A percentile compares a stretch with the other conserved stretches of the same genome.
Evolutionary conservation across 1,139 yeast species (phyloP).

Genomic region (Pichia sp.): DNA sequence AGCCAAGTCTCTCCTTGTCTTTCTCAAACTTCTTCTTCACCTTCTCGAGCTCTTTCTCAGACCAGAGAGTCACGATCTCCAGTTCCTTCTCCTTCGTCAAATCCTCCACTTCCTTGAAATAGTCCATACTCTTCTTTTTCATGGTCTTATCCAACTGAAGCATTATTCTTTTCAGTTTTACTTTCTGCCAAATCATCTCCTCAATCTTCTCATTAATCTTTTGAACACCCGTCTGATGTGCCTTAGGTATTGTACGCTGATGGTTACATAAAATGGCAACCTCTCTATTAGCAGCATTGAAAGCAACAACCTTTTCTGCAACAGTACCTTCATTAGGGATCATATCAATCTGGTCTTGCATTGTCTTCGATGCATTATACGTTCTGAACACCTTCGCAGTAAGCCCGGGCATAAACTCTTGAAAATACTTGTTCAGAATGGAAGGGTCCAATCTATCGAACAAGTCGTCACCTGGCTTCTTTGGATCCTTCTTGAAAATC

Average conservation of each 20-base stretch:
- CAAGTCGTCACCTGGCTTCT: constrained; percentile 84
- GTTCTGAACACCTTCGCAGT: constrained; percentile 98
- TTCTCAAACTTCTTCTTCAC: constrained; percentile 34
- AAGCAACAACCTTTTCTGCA: constrained; percentile 77
- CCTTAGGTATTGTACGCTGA: constrained; percentile 86
- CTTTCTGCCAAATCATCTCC: constrained; percentile 80
- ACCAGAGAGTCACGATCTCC: constrained; percentile 47
- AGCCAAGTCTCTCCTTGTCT: constrained; percentile 30
- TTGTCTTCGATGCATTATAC: constrained; percentile 90
- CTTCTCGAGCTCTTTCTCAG: constrained; percentile 69
- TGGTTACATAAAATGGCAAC: constrained; percentile 97
- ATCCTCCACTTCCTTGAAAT: constrained; percentile 67
- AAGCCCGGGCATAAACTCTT: constrained; percentile 84
- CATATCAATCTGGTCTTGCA: constrained; percentile 88
- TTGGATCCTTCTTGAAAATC: constrained; percentile 82
- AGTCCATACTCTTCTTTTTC: constrained; percentile 45
- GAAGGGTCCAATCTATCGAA: constrained; percentile 88
- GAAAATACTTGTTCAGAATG: constrained; percentile 76
- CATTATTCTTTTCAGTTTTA: constrained; percentile 65
- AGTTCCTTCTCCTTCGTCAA: constrained; percentile 57
- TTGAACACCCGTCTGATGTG: constrained; percentile 73
- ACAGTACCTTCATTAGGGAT: constrained; percentile 81
- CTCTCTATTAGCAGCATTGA: constrained; percentile 91
- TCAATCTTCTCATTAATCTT: constrained; percentile 69
- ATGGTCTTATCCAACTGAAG: constrained; percentile 54